Percentiles rank a stretch among this genome's conserved stretches.
Evolutionary conservation across 805 yeast species (phyloP).

Genomic region (Candida nemodendra): DNA sequence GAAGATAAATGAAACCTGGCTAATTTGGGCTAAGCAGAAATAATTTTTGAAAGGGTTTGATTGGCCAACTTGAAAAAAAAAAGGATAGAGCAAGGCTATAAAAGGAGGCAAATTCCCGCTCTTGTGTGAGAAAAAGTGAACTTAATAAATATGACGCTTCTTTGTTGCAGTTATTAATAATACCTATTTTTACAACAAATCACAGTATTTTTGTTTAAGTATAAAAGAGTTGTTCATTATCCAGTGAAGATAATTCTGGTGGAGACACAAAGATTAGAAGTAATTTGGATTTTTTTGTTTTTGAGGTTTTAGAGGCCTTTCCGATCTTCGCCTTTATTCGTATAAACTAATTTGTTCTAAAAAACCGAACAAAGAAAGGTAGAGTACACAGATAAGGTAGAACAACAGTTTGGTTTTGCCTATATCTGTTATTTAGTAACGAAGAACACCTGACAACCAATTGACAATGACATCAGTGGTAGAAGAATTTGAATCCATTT

Average conservation of each 20-base stretch:
- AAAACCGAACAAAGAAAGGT: neutral
- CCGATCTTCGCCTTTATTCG: neutral
- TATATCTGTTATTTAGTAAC: conserved; percentile 1
- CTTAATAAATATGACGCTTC: no score
- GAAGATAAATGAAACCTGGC: no score
- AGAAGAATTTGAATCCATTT: conserved; percentile 46
- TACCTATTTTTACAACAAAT: no score
- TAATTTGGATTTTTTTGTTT: neutral
- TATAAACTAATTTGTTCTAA: neutral
- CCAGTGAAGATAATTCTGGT: neutral
- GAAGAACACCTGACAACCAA: neutral
- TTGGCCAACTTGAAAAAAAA: neutral
- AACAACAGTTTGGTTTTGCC: neutral
- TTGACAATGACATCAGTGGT: conserved; percentile 35
- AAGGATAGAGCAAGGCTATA: neutral
- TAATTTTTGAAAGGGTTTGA: no score
- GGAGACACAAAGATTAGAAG: neutral
- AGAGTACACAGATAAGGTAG: neutral
- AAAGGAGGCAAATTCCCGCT: conserved; percentile 1
- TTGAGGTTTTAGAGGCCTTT: neutral
- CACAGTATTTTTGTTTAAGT: neutral
- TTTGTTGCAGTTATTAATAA: no score
- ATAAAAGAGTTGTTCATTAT: neutral
- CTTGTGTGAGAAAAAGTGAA: no score
- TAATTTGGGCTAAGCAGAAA: no score